Base-by-base conservation (phyloP, 73 alveolate species). In the Symbiodinium natans region DNA sequence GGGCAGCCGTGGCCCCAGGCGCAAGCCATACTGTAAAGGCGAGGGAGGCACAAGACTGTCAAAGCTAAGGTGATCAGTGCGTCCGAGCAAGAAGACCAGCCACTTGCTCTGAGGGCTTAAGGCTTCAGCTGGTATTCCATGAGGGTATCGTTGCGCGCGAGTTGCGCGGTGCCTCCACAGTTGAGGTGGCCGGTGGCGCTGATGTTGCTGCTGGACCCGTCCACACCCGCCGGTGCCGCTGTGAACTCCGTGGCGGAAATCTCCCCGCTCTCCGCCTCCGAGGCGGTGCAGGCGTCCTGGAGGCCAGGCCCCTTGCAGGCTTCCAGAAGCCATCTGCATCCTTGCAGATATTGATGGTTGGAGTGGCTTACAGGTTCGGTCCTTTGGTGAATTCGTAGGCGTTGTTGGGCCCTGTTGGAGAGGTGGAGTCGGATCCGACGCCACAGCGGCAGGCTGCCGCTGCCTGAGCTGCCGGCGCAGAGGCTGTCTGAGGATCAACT, bases 61-160 rank as follows among this genome's bases (percentile, higher is more conserved):
- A n/a, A 15, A 1, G 77, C 40, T 8, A 23, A 86, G 93, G 93
- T 25, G 40, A 41, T 86, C 38, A 86, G 82, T 31, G 93, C 93
- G 21, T 36, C 82, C 27, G 93, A 86, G 54, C 46, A 86, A 34
- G 41, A 40, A 40, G 59, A 40, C 93, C 77, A 86, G 93, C 39
- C 7, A 38, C 63, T 86, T 63, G 59, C 36, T 11, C 36, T 63
- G 77, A 63, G 7, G 31, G 36, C 34, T 7, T 31, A 1, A 3
- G 9, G 39, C 77, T 19, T 8, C 36, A 63, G 33, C 75, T 56
- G 7, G 77, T 7, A 1, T 6, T 27, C 13, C 13, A 46, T 46
- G 59, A 6, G 59, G n/a, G n/a, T n/a, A n/a, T n/a, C n/a, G n/a
- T n/a, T n/a, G n/a, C n/a, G n/a, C n/a, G n/a, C n/a, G n/a, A n/a